phyloP scores from a whole-genome alignment of 371 early-diverging fungal genomes.

The Mucor saturninus region DNA sequence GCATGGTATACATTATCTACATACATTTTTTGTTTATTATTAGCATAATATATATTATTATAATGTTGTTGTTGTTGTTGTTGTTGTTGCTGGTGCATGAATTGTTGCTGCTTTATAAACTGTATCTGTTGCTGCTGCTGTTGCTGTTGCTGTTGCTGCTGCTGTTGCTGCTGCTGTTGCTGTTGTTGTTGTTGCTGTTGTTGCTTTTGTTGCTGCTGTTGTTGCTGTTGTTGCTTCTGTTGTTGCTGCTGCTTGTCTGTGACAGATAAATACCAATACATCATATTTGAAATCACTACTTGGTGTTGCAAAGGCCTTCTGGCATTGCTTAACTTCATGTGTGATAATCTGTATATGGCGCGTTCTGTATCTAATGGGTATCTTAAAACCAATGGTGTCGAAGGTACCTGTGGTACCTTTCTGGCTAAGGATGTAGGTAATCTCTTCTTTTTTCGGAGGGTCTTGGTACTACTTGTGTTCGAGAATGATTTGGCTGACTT shows the following conservation, averaged over 20 bases:
- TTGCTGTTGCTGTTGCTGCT: too few relatives aligned
- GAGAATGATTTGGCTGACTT: background rate
- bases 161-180: too few relatives aligned
- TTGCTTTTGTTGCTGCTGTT: background rate
- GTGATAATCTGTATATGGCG: slow-evolving; percentile 70
- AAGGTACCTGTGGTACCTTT: background rate
- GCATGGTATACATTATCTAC: background rate
- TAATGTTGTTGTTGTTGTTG: background rate
- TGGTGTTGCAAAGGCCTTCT: slow-evolving; percentile 73
- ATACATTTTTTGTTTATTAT: background rate
- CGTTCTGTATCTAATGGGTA: slow-evolving; percentile 65
- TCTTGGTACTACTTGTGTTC: slow-evolving; percentile 4
- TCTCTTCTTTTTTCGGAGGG: slow-evolving; percentile 23
- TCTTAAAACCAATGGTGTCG: slow-evolving; percentile 14
- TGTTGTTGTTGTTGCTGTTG: background rate
- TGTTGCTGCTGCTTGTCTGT: background rate
- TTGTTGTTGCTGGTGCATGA: background rate
- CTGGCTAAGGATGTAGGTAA: background rate
- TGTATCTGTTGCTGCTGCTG: background rate
- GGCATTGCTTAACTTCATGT: slow-evolving; percentile 70
- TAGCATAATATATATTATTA: slow-evolving; percentile 11
- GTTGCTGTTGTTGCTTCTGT: background rate
- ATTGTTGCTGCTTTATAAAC: too few relatives aligned
- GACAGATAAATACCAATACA: slow-evolving; percentile 72
- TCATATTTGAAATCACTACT: slow-evolving; percentile 78